Conservation (phyloP, 345 rosid genomes). For the Melaleuca alternifolia region DNA sequence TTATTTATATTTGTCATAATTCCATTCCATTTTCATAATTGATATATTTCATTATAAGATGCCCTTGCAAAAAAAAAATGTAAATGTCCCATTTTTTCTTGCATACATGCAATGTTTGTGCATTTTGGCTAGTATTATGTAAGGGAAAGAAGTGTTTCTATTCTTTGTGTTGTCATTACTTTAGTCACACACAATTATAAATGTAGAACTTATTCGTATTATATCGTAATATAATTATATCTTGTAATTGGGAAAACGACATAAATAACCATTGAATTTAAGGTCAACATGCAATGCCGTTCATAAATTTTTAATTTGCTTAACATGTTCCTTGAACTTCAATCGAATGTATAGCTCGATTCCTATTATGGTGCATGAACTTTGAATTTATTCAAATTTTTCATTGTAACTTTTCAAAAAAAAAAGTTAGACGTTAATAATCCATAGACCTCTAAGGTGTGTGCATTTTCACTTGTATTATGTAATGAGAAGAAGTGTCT, state of each 20-base stretch:
- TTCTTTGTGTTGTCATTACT: neutral
- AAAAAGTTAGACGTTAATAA: neutral
- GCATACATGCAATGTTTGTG: neutral
- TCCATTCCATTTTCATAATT: neutral
- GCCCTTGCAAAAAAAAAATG: no score
- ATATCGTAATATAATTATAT: rapidly evolving
- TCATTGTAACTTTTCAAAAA: neutral
- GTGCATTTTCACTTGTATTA: neutral
- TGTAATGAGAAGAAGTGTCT: neutral
- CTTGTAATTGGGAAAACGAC: neutral
- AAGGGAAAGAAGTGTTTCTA: neutral
- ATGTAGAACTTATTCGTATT: neutral
- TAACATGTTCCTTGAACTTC: rapidly evolving
- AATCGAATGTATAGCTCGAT: neutral
- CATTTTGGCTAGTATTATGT: neutral
- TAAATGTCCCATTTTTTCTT: no score
- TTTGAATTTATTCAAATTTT: neutral
- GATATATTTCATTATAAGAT: neutral
- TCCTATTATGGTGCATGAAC: neutral
- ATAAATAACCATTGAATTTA: rapidly evolving
- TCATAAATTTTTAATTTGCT: neutral
- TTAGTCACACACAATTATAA: neutral
- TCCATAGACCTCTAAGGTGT: rapidly evolving
- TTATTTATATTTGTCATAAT: neutral
- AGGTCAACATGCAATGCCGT: rapidly evolving